These are phyloP conservation scores for Yamadazyma triangularis DNA, from an alignment of 1,139 yeast species.

Conservation along the genomic window DNA sequence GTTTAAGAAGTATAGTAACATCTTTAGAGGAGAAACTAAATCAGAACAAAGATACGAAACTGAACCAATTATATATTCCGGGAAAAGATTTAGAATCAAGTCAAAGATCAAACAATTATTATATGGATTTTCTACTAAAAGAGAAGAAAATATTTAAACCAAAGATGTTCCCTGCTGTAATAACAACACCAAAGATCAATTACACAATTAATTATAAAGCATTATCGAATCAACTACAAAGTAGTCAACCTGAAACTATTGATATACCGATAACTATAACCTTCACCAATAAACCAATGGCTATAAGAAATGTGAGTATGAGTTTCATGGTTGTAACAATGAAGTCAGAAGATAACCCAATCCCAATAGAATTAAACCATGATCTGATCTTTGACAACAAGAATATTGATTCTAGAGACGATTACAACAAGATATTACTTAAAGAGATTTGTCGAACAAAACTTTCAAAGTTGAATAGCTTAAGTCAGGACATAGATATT, in stretches of 20 bases:
- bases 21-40: neutral
- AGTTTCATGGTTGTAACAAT: conserved; percentile 34
- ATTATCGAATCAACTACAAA: neutral
- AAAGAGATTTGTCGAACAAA: conserved; percentile 18
- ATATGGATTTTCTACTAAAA: neutral
- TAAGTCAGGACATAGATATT: conserved; percentile 20
- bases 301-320: conserved; percentile 22
- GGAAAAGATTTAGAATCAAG: neutral
- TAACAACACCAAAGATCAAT: neutral
- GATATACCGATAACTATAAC: conserved; percentile 19
- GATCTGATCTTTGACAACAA: conserved; percentile 29
- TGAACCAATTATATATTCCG: neutral
- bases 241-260: conserved; percentile 14
- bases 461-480: conserved; percentile 16
- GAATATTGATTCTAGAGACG: conserved; percentile 16
- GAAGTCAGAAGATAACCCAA: conserved; percentile 22
- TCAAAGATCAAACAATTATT: neutral
- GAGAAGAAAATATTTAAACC: neutral
- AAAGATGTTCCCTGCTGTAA: neutral
- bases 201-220: neutral
- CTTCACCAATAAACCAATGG: conserved; percentile 20
- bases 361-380: conserved; percentile 41
- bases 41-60: neutral
- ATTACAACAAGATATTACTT: conserved; percentile 21
- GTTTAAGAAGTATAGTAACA: too few species aligned